Evolutionary conservation across 164 flowering plant species (phyloP), one percentile per base, ranked within the genome.

Genomic region (Vitis amurensis): DNA sequence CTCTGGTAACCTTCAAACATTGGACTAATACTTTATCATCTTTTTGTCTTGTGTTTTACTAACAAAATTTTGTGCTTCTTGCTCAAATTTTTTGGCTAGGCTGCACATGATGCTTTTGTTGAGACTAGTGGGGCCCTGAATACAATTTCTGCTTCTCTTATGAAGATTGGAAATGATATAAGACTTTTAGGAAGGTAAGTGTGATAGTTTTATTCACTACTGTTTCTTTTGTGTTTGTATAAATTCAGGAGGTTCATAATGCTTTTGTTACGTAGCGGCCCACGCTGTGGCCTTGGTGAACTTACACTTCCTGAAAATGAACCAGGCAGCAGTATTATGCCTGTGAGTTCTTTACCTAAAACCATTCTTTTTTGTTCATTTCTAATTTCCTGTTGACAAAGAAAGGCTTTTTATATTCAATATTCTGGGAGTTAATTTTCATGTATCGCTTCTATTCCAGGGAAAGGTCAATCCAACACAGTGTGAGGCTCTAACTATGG

Each of bases 311-410:
- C 99, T 69, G 99, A 95, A 78, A 95, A 95, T 79, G 98, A 95
- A 77, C 99, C 97, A 13, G 99, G 99, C 67, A 95, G 99, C 87
- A 91, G 98, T 77, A 95, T 91, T 57, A 95, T 95, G 98, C 99
- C 98, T 74, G 98, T 91, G 89, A 79, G 63, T 1, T 61, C 70
- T 59, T 62, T 23, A 50, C 75, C 64, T 66, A 6, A 6, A 37
- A 37, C 5, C 63, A 16, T 31, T 47, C 55, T 37, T 37, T 37
- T 58, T 37, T 68, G 30, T 6, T 37, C 56, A 9, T 69, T 4
- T 15, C 61, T 51, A n/a, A 31, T 59, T 9, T 13, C 57, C 5
- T 4, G 17, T 55, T 6, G 27, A 9, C 51, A 29, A 30, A 13
- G 19, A 37, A 37, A 6, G 44, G 44, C 44, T 37, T 37, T 37